phyloP scores from a whole-genome alignment of 2,329 filamentous ascomycete genomes.

The Cordyceps javanica region DNA sequence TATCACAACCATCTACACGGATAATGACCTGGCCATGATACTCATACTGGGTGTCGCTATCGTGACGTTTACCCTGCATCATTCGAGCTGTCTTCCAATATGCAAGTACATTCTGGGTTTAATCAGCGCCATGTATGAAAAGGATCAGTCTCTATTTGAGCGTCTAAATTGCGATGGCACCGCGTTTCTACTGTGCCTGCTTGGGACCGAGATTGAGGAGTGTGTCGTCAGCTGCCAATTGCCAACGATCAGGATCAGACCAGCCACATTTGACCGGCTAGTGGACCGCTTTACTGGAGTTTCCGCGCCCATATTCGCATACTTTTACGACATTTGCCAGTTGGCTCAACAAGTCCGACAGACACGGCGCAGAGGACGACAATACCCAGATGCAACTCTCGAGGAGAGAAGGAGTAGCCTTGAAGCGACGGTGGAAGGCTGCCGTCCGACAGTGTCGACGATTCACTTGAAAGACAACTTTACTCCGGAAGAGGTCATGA shows the following conservation, averaged over 20 bases:
- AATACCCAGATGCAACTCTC: neutral
- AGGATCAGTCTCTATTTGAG: neutral
- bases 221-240: slow-evolving; percentile 8
- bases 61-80: slow-evolving; percentile 10
- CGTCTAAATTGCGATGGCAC: slow-evolving; percentile 1
- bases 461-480: neutral
- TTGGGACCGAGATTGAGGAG: slow-evolving; percentile 11
- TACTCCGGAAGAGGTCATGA: slow-evolving; percentile 2
- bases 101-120: slow-evolving; percentile 7
- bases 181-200: slow-evolving; percentile 12
- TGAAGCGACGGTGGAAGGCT: neutral
- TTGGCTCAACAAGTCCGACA: neutral
- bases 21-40: slow-evolving; percentile 6
- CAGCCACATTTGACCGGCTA: neutral
- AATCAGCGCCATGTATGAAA: slow-evolving; percentile 1
- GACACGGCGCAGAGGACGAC: neutral
- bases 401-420: neutral
- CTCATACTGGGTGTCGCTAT: slow-evolving; percentile 13
- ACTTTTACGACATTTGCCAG: slow-evolving; percentile 12
- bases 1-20: neutral
- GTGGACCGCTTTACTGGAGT: slow-evolving; percentile 13
- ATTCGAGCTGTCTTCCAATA: neutral
- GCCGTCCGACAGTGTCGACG: neutral
- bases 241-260: slow-evolving; percentile 5
- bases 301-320: slow-evolving; percentile 9